Percentiles rank a stretch among this genome's conserved stretches.
These are phyloP conservation scores for Colletotrichum tanaceti DNA, from an alignment of 2,329 filamentous ascomycete genomes.

Conservation along the genomic window DNA sequence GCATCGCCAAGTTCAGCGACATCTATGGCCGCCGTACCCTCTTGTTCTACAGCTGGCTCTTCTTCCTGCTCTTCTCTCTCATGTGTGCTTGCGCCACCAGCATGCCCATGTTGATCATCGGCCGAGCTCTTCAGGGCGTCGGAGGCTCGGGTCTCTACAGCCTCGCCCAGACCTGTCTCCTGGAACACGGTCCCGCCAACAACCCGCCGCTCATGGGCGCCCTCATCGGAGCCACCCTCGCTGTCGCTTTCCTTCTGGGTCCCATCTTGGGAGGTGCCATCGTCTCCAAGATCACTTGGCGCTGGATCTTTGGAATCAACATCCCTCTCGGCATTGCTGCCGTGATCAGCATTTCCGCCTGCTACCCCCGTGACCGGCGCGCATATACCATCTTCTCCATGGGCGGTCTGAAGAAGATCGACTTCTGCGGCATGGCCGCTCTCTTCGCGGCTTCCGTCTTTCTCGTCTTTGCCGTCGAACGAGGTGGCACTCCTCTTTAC, in stretches of 20 bases:
- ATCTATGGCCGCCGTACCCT: constrained; percentile 67
- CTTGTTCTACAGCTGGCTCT: constrained; percentile 62
- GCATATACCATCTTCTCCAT: constrained; percentile 53
- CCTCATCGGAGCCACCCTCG: constrained; percentile 66
- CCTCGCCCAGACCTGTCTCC: constrained; percentile 66
- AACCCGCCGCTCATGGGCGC: constrained; percentile 66
- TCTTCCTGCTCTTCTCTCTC: constrained; percentile 67
- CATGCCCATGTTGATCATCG: constrained; percentile 67
- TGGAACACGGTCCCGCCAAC: constrained; percentile 66
- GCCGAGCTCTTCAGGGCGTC: constrained; percentile 69
- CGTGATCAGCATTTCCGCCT: constrained; percentile 59
- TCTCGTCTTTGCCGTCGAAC: constrained; percentile 67
- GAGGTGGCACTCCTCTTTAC: constrained; percentile 64
- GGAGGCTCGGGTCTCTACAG: constrained; percentile 72
- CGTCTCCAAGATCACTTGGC: constrained; percentile 65
- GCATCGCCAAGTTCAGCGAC: constrained; percentile 69
- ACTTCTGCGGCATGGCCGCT: constrained; percentile 63
- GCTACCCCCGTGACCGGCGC: constrained; percentile 55
- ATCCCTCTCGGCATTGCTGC: constrained; percentile 62
- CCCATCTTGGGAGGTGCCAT: constrained; percentile 69
- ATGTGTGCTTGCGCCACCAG: constrained; percentile 62
- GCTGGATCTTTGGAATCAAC: constrained; percentile 73
- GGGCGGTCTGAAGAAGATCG: constrained; percentile 60
- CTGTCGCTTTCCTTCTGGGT: constrained; percentile 68
- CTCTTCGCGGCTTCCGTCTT: constrained; percentile 65